A percentile compares a stretch with the other conserved stretches of the same genome.
Evolutionary conservation across 2,329 filamentous ascomycete genomes (phyloP).

Genomic region (Aspergillus sp.): DNA sequence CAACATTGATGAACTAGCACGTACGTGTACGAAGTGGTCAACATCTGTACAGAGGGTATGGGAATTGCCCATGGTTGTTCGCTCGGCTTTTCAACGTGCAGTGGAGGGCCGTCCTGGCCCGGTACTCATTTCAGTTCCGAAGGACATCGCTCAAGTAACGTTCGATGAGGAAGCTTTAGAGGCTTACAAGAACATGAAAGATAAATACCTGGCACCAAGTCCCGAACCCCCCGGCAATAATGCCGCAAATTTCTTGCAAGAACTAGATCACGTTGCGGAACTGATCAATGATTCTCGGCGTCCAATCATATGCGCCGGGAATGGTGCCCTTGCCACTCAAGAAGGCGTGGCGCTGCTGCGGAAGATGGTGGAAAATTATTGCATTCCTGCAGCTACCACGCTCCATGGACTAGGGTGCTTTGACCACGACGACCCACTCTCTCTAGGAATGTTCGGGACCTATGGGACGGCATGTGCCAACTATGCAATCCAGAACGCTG

Average conservation of each 20-base stretch:
- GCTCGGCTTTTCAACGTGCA: conserved; percentile 94
- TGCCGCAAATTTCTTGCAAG: conserved; percentile 60
- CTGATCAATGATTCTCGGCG: conserved; percentile 85
- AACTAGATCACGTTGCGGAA: conserved; percentile 72
- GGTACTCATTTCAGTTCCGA: conserved; percentile 88
- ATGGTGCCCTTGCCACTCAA: conserved; percentile 74
- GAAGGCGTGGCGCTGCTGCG: conserved; percentile 75
- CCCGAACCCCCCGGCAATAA: conserved; percentile 67
- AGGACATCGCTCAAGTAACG: conserved; percentile 81
- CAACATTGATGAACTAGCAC: conserved; percentile 84
- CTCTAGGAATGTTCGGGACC: conserved; percentile 96
- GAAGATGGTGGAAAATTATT: conserved; percentile 77
- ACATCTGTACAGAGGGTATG: conserved; percentile 91
- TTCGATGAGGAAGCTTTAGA: conserved; percentile 63
- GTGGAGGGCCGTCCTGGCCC: conserved; percentile 87
- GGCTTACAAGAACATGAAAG: too few species aligned
- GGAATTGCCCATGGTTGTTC: conserved; percentile 84
- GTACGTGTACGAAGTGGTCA: conserved; percentile 96
- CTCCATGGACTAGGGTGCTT: conserved; percentile 86
- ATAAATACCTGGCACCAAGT: conserved; percentile 51
- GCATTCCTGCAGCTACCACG: conserved; percentile 89
- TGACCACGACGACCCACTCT: conserved; percentile 86
- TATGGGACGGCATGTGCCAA: conserved; percentile 94
- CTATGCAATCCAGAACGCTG: conserved; percentile 91
- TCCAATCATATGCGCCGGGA: conserved; percentile 87